Conservation (phyloP, 345 rosid species). For the Pseudoturritis turrita region DNA sequence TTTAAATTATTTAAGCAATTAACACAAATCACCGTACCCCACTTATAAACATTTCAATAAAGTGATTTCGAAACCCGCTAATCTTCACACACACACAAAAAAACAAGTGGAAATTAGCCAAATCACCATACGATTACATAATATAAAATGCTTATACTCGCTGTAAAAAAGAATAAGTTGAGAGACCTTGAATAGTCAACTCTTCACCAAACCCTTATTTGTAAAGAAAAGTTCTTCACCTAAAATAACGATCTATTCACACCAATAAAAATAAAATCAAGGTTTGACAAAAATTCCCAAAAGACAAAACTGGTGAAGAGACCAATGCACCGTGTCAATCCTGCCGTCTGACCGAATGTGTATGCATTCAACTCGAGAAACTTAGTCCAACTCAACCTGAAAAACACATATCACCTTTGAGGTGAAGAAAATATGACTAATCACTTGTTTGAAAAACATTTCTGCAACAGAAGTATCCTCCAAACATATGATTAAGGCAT, state of each 20-base stretch:
- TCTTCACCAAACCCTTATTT: slow-evolving; percentile 15
- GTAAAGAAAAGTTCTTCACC: slow-evolving; percentile 14
- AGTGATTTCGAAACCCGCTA: background rate
- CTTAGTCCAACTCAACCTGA: slow-evolving; percentile 1
- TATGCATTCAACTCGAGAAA: background rate
- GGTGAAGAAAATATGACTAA: too few species aligned
- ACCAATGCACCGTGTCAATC: slow-evolving; percentile 11
- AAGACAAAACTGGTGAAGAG: background rate
- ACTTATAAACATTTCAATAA: background rate
- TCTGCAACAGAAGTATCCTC: background rate
- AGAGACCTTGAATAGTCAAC: background rate
- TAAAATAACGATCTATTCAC: background rate
- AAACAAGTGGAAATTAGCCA: background rate
- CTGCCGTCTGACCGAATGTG: background rate
- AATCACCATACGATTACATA: background rate
- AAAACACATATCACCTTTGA: slow-evolving; percentile 10
- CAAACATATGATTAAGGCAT: background rate
- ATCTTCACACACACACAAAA: background rate
- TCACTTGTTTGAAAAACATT: too few species aligned
- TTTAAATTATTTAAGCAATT: background rate
- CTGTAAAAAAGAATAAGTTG: background rate
- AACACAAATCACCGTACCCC: background rate
- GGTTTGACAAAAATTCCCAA: slow-evolving; percentile 2
- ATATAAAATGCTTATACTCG: background rate
- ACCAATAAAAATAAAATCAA: background rate